phyloP scores from a whole-genome alignment of 768 basidiomycete genomes.

The Pleurotus ostreatus region DNA sequence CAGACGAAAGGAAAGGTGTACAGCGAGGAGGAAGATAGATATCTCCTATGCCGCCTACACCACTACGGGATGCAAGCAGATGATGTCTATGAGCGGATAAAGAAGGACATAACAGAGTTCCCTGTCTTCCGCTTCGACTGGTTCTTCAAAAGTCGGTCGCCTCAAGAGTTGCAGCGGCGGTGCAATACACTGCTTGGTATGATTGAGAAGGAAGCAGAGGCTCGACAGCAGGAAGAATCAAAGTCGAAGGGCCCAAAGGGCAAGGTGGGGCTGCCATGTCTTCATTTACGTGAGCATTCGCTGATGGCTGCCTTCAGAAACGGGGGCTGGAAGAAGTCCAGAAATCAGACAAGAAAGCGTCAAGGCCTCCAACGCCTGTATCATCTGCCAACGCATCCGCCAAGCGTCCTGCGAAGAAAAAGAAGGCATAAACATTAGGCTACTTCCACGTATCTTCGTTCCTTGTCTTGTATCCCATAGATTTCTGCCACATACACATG shows the following conservation, averaged over 20 bases:
- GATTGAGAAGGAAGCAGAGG: slow-evolving; percentile 90
- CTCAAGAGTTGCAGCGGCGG: slow-evolving; percentile 82
- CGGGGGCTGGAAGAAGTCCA: slow-evolving; percentile 67
- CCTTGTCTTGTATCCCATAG: background rate
- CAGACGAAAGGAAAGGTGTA: slow-evolving; percentile 97
- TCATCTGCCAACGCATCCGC: slow-evolving; percentile 39
- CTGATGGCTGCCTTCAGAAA: slow-evolving; percentile 40
- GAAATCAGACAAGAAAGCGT: slow-evolving; percentile 46
- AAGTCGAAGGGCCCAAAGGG: slow-evolving; percentile 57
- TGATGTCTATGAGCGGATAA: slow-evolving; percentile 92
- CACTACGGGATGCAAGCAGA: slow-evolving; percentile 88
- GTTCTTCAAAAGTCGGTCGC: slow-evolving; percentile 94
- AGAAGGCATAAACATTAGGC: slow-evolving; percentile 43
- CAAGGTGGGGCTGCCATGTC: slow-evolving; percentile 47
- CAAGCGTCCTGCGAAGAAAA: slow-evolving; percentile 65
- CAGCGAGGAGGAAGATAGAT: slow-evolving; percentile 95
- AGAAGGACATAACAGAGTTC: slow-evolving; percentile 94
- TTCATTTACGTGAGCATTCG: background rate
- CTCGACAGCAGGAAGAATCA: slow-evolving; percentile 61
- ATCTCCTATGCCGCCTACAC: slow-evolving; percentile 83
- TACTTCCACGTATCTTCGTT: background rate
- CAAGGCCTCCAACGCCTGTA: slow-evolving; percentile 60
- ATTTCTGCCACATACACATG: background rate
- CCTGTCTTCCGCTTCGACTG: slow-evolving; percentile 97
- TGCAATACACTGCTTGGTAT: slow-evolving; percentile 85